These are phyloP conservation scores for Gonapodya prolifera DNA, from an alignment of 192 early-diverging fungal species.

Conservation along the genomic window DNA sequence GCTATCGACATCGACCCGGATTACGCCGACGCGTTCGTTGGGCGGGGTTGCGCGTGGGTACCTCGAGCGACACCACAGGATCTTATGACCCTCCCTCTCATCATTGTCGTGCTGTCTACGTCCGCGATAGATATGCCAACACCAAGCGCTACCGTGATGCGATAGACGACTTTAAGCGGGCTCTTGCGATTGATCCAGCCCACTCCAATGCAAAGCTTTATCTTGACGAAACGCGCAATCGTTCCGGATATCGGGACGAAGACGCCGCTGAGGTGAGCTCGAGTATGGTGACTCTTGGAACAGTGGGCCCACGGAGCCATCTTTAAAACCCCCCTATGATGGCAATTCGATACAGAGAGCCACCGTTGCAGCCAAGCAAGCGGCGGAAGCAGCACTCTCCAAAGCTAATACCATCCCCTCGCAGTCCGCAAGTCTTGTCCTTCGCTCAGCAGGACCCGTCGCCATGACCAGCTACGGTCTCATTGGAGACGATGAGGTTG, in stretches of 20 bases:
- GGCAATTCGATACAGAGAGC: too few relatives aligned
- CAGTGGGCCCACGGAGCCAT: too few relatives aligned
- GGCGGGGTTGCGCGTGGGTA: neutral
- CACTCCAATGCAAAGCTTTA: neutral
- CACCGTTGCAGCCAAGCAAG: neutral
- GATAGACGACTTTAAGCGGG: neutral
- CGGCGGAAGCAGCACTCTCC: neutral
- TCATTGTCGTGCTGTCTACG: neutral
- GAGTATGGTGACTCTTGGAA: too few relatives aligned
- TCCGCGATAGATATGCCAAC: neutral
- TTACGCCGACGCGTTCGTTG: neutral
- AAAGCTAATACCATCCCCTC: neutral
- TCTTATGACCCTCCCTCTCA: neutral
- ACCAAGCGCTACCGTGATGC: neutral
- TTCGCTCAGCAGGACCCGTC: neutral
- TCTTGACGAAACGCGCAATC: neutral
- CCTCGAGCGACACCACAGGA: too few relatives aligned
- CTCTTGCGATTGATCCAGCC: neutral
- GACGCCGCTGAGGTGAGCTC: neutral
- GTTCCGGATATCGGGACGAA: neutral
- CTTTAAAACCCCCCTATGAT: too few relatives aligned
- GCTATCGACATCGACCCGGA: slow-evolving; percentile 3
- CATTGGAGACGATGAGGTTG: neutral
- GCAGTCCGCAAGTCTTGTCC: neutral
- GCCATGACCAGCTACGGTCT: neutral